Conservation (phyloP, 371 early-diverging fungal species). For the Funneliformis caledonium region DNA sequence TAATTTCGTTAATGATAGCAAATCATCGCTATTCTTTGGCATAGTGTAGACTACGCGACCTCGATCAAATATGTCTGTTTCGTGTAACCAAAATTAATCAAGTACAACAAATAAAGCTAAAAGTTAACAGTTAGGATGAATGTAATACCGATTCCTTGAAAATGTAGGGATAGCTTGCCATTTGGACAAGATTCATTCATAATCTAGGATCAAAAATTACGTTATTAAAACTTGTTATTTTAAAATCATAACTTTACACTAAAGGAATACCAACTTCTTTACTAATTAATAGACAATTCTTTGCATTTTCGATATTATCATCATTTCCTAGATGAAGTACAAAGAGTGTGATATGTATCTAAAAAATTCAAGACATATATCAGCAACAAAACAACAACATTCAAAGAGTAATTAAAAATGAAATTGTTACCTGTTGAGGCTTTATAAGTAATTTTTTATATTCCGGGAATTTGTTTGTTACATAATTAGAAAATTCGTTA, state of each 20-base stretch:
- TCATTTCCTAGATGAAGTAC: slow-evolving; percentile 8
- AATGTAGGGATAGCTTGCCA: not conserved
- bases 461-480: not conserved
- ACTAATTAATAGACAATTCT: not conserved
- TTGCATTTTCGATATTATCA: not conserved
- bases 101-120: not conserved
- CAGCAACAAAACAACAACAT: not conserved
- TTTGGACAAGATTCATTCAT: not conserved
- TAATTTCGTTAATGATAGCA: not conserved
- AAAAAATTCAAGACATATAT: not conserved
- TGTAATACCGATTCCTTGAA: not conserved
- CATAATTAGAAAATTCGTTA: not conserved
- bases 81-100: not conserved
- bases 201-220: not conserved
- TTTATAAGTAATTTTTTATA: not conserved
- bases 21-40: not conserved
- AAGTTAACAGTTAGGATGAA: not conserved
- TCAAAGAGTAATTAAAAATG: not conserved
- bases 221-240: not conserved
- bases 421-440: slow-evolving; percentile 2
- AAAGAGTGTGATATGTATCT: slow-evolving; percentile 21
- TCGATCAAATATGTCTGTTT: not conserved
- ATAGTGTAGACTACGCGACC: not conserved
- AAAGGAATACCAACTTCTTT: not conserved
- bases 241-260: not conserved